Base-by-base conservation (phyloP, 192 early-diverging fungal species). In the Borealophlyctis nickersoniae region DNA sequence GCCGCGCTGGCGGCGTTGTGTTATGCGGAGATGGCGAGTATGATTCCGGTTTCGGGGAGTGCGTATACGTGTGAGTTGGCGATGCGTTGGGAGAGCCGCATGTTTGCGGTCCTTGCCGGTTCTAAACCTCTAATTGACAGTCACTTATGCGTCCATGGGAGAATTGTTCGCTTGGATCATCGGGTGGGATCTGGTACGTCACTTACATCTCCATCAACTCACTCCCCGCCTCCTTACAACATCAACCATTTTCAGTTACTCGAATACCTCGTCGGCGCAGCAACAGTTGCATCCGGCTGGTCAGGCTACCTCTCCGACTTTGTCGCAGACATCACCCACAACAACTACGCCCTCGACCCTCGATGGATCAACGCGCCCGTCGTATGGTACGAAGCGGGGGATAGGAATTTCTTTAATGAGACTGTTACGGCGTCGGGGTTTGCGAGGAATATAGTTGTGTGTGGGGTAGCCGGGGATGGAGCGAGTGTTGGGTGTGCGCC, bases 111-210 rank as follows among this genome's bases (percentile, higher is more conserved):
- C 32, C 19, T 23, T 34, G 14, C 11, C 24, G 24, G 27, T n/a
- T 14, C 14, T 35, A 7, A 45, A 7, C 39, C 39, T 19, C 19
- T 45, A 19, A 7, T 7, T 19, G 19, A 45, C 39, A 45, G 39
- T 60, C 58, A 82, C 88, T 1, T 96, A 94, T 58, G 89, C 89
- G 7, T 89, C 92, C 0, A 71, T 94, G 60, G 93, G 93, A 14
- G 93, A 96, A 76, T 69, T 94, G 24, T 62, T 91, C 23, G 92
- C 87, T 1, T 95, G 93, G 93, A 88, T 91, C 39, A 88, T 93
- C 63, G 92, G 91, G 14, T 95, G 93, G 93, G 88, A 92, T 73
- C 71, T 95, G 39, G 39, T 45, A 45, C 7, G 39, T 45, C 39
- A 13, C 39, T 56, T 45, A 13, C 39, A 45, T 45, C 39, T 45